These are phyloP conservation scores for Paramecium sonneborni DNA, from an alignment of 73 alveolate genomes.

Conservation along the genomic window DNA sequence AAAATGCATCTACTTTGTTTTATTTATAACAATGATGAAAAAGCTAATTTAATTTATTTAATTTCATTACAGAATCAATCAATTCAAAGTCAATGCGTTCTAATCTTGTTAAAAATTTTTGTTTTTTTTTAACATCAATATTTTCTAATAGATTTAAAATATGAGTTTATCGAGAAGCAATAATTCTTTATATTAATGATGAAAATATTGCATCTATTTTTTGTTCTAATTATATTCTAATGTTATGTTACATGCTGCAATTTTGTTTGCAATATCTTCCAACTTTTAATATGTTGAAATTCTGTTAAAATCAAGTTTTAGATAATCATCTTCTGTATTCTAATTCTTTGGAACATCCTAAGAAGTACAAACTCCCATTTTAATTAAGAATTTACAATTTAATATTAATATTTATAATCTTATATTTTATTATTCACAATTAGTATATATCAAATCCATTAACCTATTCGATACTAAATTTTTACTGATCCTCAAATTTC, in stretches of 20 bases:
- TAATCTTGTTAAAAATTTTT: not conserved
- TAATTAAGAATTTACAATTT: not conserved
- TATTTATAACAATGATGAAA: conserved; percentile 3
- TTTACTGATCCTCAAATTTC: no score
- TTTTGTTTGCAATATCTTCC: not conserved
- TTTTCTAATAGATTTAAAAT: not conserved
- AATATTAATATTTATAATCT: not conserved
- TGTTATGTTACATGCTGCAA: not conserved
- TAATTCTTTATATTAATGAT: not conserved
- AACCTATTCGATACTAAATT: no score
- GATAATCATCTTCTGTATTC: not conserved
- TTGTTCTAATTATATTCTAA: not conserved
- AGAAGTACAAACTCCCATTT: not conserved
- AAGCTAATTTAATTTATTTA: not conserved
- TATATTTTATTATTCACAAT: no score
- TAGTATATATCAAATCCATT: no score
- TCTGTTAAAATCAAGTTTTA: not conserved
- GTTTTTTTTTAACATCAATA: not conserved
- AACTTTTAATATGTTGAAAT: not conserved
- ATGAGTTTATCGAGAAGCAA: conserved; percentile 11
- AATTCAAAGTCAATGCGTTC: not conserved
- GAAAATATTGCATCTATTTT: not conserved
- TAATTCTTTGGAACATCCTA: not conserved
- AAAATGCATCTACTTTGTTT: not conserved
- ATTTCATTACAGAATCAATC: not conserved